Base-by-base conservation (phyloP, 2,329 filamentous ascomycete genomes). In the Nemania serpens region DNA sequence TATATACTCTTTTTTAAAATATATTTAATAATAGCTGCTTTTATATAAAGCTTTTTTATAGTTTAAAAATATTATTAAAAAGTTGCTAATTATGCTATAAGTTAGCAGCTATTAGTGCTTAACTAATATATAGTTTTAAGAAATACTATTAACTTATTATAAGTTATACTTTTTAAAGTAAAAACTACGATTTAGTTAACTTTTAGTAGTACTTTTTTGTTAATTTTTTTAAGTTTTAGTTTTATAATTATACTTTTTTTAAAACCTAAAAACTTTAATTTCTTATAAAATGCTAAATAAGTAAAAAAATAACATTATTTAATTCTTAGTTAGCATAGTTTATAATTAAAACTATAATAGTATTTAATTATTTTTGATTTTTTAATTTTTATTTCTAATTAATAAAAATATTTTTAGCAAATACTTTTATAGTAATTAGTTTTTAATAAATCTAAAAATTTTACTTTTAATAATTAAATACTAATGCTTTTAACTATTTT, bases 361-460 rank as follows among this genome's bases (percentile, higher is more conserved):
- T 53, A 53, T 53, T 34, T 53, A 34, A 53, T 53, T 15, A 22
- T 53, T 18, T 20, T 41, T 33, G 9, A 52, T 52, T 18, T 18
- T 29, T 29, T 52, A n/a, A 53, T 41, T 53, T 53, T 53, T 34
- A 45, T 34, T 20, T 53, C 20, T 53, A 34, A 53, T 18, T 41
- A 53, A 41, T 53, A 20, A 53, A 53, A 34, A 53, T 45, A 13
- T 34, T 20, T 33, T 33, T 18, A 20, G 43, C 17, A 52, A 52
- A 52, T 53, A 22, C 43, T 43, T 36, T 34, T 45, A 45, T 53
- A 52, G 15, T 53, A 53, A 53, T 53, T 34, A 53, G 22, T 52
- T 12, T 52, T 52, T 29, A 52, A 52, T 52, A 52, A 52, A 52
- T 52, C 13, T 20, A 53, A 53, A n/a, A 53, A 53, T 53, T 53